These are phyloP conservation scores for Mucor velutinosus DNA, from an alignment of 371 early-diverging fungal genomes.

Conservation along the genomic window DNA sequence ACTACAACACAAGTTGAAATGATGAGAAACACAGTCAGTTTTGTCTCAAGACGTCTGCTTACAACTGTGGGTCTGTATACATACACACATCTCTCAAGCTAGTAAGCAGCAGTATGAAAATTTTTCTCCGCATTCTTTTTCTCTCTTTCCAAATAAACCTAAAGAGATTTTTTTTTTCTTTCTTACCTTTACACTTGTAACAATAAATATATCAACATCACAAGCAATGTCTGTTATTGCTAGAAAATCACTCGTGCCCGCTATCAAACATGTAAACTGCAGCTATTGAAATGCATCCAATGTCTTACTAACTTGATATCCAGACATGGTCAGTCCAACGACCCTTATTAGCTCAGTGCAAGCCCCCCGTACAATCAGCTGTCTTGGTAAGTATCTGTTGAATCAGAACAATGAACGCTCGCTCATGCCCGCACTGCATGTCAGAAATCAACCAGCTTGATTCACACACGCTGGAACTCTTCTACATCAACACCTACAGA, in stretches of 20 bases:
- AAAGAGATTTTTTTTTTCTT: not conserved
- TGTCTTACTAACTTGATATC: not conserved
- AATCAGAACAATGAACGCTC: not conserved
- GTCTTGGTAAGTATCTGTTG: constrained; percentile 9
- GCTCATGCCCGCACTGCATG: not conserved
- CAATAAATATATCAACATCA: not conserved
- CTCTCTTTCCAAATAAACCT: not conserved
- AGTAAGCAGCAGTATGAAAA: not conserved
- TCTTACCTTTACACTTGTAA: not conserved
- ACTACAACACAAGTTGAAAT: constrained; percentile 9
- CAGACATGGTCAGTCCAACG: constrained; percentile 4
- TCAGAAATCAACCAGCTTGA: constrained; percentile 6
- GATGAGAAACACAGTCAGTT: not conserved
- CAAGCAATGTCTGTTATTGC: constrained; percentile 6
- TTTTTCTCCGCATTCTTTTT: not conserved
- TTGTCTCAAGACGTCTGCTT: too few relatives aligned
- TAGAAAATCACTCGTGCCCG: constrained; percentile 2
- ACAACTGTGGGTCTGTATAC: too few relatives aligned
- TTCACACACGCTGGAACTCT: constrained; percentile 10
- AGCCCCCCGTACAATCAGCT: constrained; percentile 12
- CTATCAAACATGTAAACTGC: not conserved
- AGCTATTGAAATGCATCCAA: not conserved
- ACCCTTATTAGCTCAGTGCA: constrained; percentile 8
- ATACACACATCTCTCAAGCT: too few relatives aligned
- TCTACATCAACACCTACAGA: not conserved